Conservation (phyloP, 768 basidiomycete genomes). For the Leccinum subtestaceum region DNA sequence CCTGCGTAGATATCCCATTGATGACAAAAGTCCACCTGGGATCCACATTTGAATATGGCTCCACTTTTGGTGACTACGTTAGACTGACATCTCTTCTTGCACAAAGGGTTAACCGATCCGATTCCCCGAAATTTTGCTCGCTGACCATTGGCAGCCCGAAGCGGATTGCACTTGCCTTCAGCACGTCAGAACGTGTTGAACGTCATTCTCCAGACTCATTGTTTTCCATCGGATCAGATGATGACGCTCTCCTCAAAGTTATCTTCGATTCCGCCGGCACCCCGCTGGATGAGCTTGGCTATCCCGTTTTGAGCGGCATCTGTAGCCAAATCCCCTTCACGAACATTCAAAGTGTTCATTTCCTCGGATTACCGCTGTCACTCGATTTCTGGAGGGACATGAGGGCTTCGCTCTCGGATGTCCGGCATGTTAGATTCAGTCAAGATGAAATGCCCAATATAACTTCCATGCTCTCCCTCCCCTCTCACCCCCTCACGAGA, state of each 20-base stretch:
- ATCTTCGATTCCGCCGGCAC: fast-evolving
- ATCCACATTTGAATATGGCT: neutral
- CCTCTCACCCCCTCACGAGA: neutral
- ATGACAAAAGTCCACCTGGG: neutral
- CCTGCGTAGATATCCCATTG: neutral
- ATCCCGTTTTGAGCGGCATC: neutral
- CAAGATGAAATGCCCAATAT: neutral
- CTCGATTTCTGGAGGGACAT: neutral
- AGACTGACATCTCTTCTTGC: neutral
- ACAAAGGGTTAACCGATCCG: neutral
- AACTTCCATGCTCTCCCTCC: neutral
- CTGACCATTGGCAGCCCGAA: neutral
- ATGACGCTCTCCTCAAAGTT: neutral
- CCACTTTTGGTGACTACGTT: neutral
- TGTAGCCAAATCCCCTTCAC: neutral
- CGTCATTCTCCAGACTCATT: fast-evolving
- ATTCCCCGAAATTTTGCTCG: neutral
- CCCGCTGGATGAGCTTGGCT: neutral
- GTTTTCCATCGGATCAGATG: neutral
- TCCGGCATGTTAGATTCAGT: neutral
- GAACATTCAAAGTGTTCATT: neutral
- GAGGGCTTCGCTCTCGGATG: neutral
- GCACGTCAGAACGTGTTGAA: neutral
- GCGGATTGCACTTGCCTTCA: neutral
- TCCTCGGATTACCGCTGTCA: neutral